Evolutionary conservation across 345 rosid species (phyloP), one percentile per base, ranked within the genome.

Genomic region (Aurinia saxatilis): DNA sequence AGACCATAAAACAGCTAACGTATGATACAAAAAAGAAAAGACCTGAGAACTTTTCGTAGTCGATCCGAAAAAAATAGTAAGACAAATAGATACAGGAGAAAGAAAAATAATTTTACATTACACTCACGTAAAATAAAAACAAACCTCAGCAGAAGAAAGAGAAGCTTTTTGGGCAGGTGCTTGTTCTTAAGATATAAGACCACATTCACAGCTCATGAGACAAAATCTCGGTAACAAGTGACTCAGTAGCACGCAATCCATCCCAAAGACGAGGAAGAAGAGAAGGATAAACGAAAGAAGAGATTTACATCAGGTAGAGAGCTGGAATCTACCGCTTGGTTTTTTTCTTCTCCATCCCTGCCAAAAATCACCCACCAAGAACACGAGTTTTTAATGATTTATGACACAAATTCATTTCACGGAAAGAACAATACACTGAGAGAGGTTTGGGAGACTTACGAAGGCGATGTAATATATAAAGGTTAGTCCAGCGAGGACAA

Each of bases 331-430:
- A 65, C 95, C 91, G 5, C 81, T 86, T 0, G 73, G 84, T 50
- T 84, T 92, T 80, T 69, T 85, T 71, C 95, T 84, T 77, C 85
- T 92, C 96, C 98, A 92, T 63, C 96, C 96, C 96, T 92, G 66
- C 45, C 64, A 65, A 50, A 64, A 33, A 8, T n/a, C 27, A 52
- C 40, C 41, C 46, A 16, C 42, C 51, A 25, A 47, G 0, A 29
- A 5, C 57, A 37, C 58, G 35, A 67, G 57, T 58, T 6, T 40
- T 19, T 39, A 6, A 25, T 8, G 42, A 33, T 40, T 5, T n/a
- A 19, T 23, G 36, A 34, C 19, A 45, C 38, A n/a, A 15, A 14
- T 13, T 47, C 36, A 66, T 46, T 31, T 55, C 16, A 19, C 13
- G 34, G 30, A 12, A 39, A 38, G 38, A 13, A 37, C 19, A 29